A percentile compares a stretch with the other conserved stretches of the same genome.
phyloP scores from a whole-genome alignment of 768 basidiomycete genomes.

The Rhizopogon vinicolor region DNA sequence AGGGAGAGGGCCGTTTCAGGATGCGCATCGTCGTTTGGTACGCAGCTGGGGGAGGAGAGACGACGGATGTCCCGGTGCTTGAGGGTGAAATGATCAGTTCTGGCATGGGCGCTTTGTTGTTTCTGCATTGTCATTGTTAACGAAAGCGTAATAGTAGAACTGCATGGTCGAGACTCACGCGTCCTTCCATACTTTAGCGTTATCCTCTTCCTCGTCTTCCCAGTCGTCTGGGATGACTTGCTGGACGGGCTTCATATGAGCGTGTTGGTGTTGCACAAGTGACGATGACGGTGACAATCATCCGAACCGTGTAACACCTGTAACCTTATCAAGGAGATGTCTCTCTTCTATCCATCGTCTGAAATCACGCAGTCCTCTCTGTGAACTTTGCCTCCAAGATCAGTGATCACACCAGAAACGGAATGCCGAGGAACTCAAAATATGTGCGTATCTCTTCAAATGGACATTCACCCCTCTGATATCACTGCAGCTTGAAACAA shows the following conservation, averaged over 20 bases:
- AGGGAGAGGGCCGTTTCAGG: constrained; percentile 58
- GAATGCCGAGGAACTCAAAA: no score
- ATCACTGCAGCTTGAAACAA: no score
- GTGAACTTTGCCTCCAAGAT: no score
- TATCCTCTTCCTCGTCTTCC: constrained; percentile 43
- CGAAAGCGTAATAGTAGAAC: not conserved
- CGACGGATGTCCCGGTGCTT: constrained; percentile 30
- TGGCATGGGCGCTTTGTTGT: constrained; percentile 64
- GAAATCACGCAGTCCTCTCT: no score
- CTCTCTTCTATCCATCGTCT: no score
- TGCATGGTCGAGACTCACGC: constrained; percentile 46
- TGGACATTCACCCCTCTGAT: no score
- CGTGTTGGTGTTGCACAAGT: no score
- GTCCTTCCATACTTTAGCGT: constrained; percentile 59
- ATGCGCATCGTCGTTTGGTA: constrained; percentile 65
- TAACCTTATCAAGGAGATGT: no score
- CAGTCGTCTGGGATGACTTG: constrained; percentile 45
- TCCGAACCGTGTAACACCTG: no score
- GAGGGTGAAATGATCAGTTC: constrained; percentile 44
- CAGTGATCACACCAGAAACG: no score
- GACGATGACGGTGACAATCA: no score
- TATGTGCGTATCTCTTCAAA: no score
- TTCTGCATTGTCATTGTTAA: constrained; percentile 32
- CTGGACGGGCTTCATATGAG: not conserved
- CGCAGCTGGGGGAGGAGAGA: constrained; percentile 50